Base-by-base conservation (phyloP, 140 eudicot species). In the Senecio squalidus region DNA sequence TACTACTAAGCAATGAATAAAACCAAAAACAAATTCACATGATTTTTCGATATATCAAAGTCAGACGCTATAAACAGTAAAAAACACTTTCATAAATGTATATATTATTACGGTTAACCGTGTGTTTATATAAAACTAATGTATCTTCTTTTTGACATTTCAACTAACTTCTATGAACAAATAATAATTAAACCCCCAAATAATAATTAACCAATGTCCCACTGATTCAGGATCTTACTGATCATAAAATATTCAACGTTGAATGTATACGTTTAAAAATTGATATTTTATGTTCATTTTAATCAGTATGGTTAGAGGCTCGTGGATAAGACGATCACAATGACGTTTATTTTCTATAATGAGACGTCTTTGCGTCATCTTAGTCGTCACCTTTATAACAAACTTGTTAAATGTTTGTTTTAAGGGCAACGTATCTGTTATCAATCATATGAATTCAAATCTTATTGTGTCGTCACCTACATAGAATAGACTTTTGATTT, bases 91-190 rank as follows among this genome's bases (percentile, higher is more conserved):
- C n/a, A n/a, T n/a, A n/a, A n/a, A n/a, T n/a, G n/a, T n/a, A n/a
- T n/a, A n/a, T n/a, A n/a, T n/a, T n/a, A 27, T 69, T 60, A 28
- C 36, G 60, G 45, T 69, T 9, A 18, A 69, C 25, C 46, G 50
- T 49, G 18, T 20, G 34, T 9, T 69, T 38, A 34, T 9, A 1
- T 36, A 2, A 16, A 6, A 8, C 2, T 9, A 45, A 39, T 53
- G 36, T 43, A 6, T 15, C 39, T 15, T 18, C 46, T 21, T 46
- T 62, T 7, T 67, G 51, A 18, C 23, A 44, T 20, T 68, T 16
- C 23, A 68, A 47, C 48, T 20, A 30, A 20, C 28, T 29, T 23
- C 1, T 9, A 47, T 36, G 7, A 47, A 59, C 54, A 4, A 69
- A 27, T 15, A 38, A 69, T 22, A 21, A 21, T 38, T 58, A 47